Base-by-base conservation (phyloP, 2,329 filamentous ascomycete species). In the Capronia americana region DNA sequence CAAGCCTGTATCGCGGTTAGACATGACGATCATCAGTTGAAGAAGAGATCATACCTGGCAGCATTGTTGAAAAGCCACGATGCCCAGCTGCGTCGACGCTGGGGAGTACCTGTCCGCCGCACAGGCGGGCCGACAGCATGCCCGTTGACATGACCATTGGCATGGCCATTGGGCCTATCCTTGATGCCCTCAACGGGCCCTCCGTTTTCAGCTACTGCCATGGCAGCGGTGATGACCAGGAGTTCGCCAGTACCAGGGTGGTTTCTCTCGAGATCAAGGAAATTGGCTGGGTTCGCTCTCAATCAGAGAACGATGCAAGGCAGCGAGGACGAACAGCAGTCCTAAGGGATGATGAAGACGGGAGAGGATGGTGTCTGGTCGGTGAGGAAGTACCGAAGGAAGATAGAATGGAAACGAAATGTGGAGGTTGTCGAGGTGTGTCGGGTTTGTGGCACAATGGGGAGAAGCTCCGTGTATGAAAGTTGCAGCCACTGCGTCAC, bases 1-100 rank as follows among this genome's bases (percentile, higher is more conserved):
- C 78, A 53, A 97, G 78, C 74, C 94, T 94, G 68, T 56, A 61
- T 55, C 5, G 11, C 4, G 26, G 61, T 69, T 44, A 69, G 63
- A 58, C 32, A 24, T 56, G 6, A 17, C 24, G 23, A 48, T 14
- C 8, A 57, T 44, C 46, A 38, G 34, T 12, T 14, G 12, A 12
- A n/a, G 24, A 20, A 32, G 20, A 8, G 28, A 23, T 71, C 79
- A 63, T 81, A 87, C 87, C 88, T 86, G 17, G 86, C 85, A 34
- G 84, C 69, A 20, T 82, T 77, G 75, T 79, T 85, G 68, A 87
- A 67, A 7, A 63, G 48, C 66, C 69, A 72, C 57, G 63, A 64
- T 30, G 69, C 58, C 69, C 70, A 74, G 63, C 68, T 71, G 50
- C 57, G 61, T n/a, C 62, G 65, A 57, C 63, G 57, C 17, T 60